Conservation (phyloP, 441 rosid species). For the Dalechampia spathulata region DNA sequence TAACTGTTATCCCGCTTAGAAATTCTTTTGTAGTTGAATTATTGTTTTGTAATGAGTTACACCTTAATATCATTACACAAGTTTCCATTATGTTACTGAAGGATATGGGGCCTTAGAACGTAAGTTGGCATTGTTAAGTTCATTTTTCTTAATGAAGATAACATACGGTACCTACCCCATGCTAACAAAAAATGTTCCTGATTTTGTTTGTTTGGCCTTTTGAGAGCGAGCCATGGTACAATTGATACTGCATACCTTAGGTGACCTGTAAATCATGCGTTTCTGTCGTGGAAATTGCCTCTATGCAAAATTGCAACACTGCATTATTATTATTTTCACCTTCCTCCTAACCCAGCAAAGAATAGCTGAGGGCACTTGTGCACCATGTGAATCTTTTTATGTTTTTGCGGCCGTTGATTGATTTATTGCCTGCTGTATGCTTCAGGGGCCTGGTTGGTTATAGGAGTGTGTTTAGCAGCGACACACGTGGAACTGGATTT, state of each 20-base stretch:
- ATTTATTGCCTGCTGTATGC: slow-evolving; percentile 8
- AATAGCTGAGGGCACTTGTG: too few species aligned
- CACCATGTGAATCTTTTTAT: too few species aligned
- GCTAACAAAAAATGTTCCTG: neutral
- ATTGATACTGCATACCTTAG: too few species aligned
- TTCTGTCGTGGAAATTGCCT: too few species aligned
- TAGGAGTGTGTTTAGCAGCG: slow-evolving; percentile 96
- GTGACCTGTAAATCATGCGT: too few species aligned
- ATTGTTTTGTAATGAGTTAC: neutral
- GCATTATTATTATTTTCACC: too few species aligned
- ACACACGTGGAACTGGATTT: slow-evolving; percentile 94
- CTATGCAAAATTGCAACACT: too few species aligned
- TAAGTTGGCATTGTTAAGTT: neutral
- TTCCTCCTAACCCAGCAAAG: too few species aligned
- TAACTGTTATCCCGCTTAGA: neutral
- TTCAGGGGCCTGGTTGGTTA: slow-evolving; percentile 94
- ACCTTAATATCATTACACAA: neutral
- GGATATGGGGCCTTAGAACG: neutral
- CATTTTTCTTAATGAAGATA: neutral
- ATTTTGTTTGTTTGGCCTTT: too few species aligned
- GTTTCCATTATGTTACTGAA: neutral
- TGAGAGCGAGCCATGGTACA: too few species aligned
- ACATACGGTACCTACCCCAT: neutral
- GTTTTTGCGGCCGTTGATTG: neutral
- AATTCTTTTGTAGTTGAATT: neutral